A percentile compares a stretch with the other conserved stretches of the same genome.
phyloP scores from a whole-genome alignment of 2,329 filamentous ascomycete genomes.

The Colletotrichum godetiae region DNA sequence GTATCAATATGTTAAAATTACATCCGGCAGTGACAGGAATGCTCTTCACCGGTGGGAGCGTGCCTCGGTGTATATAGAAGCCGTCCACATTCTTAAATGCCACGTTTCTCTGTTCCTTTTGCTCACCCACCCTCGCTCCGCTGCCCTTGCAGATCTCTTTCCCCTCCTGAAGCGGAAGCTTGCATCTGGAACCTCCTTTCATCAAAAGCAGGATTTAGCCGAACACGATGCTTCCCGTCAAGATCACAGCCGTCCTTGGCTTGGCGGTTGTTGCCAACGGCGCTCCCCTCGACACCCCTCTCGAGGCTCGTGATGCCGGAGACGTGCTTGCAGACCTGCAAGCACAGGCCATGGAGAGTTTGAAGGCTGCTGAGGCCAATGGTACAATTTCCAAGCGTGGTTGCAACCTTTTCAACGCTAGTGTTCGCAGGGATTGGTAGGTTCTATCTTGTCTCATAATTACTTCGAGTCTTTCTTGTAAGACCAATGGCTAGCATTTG shows the following conservation, averaged over 20 bases:
- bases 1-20: neutral
- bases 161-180: neutral
- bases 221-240: constrained; percentile 13
- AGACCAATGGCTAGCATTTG: neutral
- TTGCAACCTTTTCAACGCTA: constrained; percentile 11
- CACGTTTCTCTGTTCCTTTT: constrained; percentile 7
- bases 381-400: constrained; percentile 21
- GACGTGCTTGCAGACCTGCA: constrained; percentile 20
- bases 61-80: constrained; percentile 12
- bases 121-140: constrained; percentile 3
- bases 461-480: neutral
- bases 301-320: constrained; percentile 12
- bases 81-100: neutral
- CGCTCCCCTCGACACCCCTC: constrained; percentile 11
- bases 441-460: neutral
- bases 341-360: constrained; percentile 19
- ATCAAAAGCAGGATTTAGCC: neutral
- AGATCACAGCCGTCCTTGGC: constrained; percentile 17
- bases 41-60: neutral
- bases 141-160: constrained; percentile 17
- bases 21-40: neutral
- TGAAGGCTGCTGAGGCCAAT: constrained; percentile 19
- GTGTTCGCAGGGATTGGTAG: constrained; percentile 18
- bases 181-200: constrained; percentile 18
- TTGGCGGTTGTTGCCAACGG: constrained; percentile 4